phyloP scores from a whole-genome alignment of 352 stramenopile species.

The Phytophthora podocarpi region DNA sequence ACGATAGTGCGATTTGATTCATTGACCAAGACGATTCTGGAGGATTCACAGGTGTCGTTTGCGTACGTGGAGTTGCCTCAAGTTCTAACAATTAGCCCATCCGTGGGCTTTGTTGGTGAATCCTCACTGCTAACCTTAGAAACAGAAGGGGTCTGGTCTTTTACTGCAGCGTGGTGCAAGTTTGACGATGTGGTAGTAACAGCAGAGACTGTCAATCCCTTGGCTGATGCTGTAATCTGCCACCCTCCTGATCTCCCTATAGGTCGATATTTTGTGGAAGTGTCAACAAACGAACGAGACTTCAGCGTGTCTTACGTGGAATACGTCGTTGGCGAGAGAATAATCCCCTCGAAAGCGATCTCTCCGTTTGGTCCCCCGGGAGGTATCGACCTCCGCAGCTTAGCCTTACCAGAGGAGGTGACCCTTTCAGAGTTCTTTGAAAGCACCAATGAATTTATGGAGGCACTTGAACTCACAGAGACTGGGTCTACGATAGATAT shows the following conservation, averaged over 20 bases:
- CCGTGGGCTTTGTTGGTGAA: constrained; percentile 15
- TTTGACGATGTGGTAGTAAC: constrained; percentile 40
- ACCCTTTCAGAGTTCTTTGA: not conserved
- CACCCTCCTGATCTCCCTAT: constrained; percentile 7
- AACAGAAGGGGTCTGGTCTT: constrained; percentile 15
- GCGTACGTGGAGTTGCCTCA: constrained; percentile 39
- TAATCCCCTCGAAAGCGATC: not conserved
- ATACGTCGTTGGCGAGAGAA: constrained; percentile 27
- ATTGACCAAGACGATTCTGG: not conserved
- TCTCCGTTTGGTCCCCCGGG: not conserved
- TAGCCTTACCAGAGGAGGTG: not conserved
- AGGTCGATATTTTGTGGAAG: constrained; percentile 34
- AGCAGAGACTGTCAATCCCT: constrained; percentile 1
- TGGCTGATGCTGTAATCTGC: constrained; percentile 21
- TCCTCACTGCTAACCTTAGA: constrained; percentile 29
- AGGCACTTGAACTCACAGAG: not conserved
- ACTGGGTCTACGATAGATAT: not conserved
- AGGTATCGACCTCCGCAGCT: not conserved
- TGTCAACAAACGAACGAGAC: constrained; percentile 51
- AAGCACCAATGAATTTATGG: not conserved
- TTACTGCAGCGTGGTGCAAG: constrained; percentile 34
- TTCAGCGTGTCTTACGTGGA: constrained; percentile 41
- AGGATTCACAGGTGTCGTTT: constrained; percentile 28
- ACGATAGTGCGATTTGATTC: constrained; percentile 29
- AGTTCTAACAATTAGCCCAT: constrained; percentile 30